Evolutionary conservation across 1,139 yeast species (phyloP), one percentile per base, ranked within the genome.

Genomic region (Protomyces inundatus): DNA sequence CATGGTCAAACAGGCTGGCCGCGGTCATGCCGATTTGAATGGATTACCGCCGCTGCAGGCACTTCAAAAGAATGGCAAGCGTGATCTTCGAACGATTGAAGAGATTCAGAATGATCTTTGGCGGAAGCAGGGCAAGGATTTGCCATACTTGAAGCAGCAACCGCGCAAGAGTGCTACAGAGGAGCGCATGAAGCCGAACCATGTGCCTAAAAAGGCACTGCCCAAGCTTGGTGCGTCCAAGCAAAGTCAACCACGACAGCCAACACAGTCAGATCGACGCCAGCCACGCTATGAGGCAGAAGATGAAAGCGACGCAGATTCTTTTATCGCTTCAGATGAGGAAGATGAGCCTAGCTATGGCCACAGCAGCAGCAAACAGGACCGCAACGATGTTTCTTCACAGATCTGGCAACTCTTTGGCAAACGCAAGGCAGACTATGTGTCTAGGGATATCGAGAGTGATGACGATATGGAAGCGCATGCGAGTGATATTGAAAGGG

Each of bases 401-500:
- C 16, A 39, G 42, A 39, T 42, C 9, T 42, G 48, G 48, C 12
- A 16, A 9, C 4, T 42, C 7, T 42, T 42, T 70, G 87, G 88
- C 69, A 80, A 83, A 64, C 89, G 90, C 3, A 55, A 60, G 45
- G 40, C 62, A 16, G 53, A 54, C 40, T 81, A 81, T 68, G 76
- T 77, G 39, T 75, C 78, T 48, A 79, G 79, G 66, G 66, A 66
- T 50, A 40, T 57, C 16, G 80, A 81, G 60, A 85, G 84, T 64
- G 84, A 85, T 62, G 89, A 86, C 66, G 95, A 88, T 71, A 90
- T 91, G 97, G 97, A 90, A 72, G 97, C 97, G 7, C 87, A 95
- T 0, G 97, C 96, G 33, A 85, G 85, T 35, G 97, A 91, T 70
- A 84, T 91, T 50, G 77, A 89, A 52, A 88, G 83, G 64, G 98